Evolutionary conservation across 2,329 filamentous ascomycete genomes (phyloP).

Genomic region (Colletotrichum costaricense): DNA sequence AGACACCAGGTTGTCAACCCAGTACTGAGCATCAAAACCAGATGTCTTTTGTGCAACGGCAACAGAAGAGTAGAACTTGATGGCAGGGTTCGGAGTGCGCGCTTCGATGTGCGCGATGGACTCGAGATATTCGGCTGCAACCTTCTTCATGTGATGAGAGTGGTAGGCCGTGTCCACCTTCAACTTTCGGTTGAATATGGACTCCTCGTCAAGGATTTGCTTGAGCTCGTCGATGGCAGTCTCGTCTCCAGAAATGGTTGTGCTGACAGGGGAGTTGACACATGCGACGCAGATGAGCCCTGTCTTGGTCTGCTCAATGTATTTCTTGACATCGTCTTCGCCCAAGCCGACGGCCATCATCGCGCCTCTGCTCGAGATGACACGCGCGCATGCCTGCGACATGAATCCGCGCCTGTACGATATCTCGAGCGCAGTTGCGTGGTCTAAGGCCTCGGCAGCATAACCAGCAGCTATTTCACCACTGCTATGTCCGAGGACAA

Average conservation of each 20-base stretch:
- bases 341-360: slow-evolving; percentile 67
- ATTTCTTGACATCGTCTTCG: slow-evolving; percentile 52
- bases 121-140: slow-evolving; percentile 39
- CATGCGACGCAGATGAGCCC: slow-evolving; percentile 47
- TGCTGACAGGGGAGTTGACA: slow-evolving; percentile 62
- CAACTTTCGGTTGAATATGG: slow-evolving; percentile 36
- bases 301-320: slow-evolving; percentile 15
- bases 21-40: slow-evolving; percentile 42
- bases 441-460: slow-evolving; percentile 52
- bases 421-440: slow-evolving; percentile 56
- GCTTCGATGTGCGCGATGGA: not conserved
- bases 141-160: slow-evolving; percentile 36
- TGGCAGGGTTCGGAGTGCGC: slow-evolving; percentile 2
- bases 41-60: not conserved
- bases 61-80: slow-evolving; percentile 27
- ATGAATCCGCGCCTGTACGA: slow-evolving; percentile 61
- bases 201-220: slow-evolving; percentile 28
- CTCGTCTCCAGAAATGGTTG: slow-evolving; percentile 55
- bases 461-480: slow-evolving; percentile 64
- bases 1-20: slow-evolving; percentile 47
- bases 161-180: slow-evolving; percentile 37
- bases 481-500: slow-evolving; percentile 59
- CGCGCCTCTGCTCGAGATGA: slow-evolving; percentile 48
- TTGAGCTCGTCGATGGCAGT: slow-evolving; percentile 43
- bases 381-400: slow-evolving; percentile 47